phyloP scores from a whole-genome alignment of 1,284 basidiomycete species.

The Tremellales sp. region DNA sequence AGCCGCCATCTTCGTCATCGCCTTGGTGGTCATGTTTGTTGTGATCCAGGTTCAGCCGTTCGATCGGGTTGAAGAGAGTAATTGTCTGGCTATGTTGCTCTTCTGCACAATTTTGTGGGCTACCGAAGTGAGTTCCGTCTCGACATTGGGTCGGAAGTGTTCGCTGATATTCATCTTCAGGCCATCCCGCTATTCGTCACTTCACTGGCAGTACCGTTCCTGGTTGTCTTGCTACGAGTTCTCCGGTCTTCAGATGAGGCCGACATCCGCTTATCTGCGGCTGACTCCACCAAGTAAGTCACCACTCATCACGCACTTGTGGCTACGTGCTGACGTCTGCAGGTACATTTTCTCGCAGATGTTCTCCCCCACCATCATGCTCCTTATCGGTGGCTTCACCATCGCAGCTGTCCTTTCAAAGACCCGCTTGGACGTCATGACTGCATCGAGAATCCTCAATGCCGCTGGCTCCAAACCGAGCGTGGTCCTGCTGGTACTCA shows the following conservation, averaged over 20 bases:
- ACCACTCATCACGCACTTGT: not conserved
- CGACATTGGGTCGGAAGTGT: too few species aligned
- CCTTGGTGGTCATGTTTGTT: slow-evolving; percentile 57
- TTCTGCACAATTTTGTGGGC: slow-evolving; percentile 96
- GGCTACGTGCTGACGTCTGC: not conserved
- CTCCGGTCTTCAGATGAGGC: slow-evolving; percentile 63
- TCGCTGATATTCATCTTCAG: too few species aligned
- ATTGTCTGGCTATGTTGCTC: slow-evolving; percentile 83
- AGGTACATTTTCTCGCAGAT: slow-evolving; percentile 58
- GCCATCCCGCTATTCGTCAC: slow-evolving; percentile 97
- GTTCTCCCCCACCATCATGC: slow-evolving; percentile 73
- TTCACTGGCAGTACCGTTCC: slow-evolving; percentile 79
- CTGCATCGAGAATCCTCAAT: slow-evolving; percentile 88
- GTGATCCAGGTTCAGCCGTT: slow-evolving; percentile 63
- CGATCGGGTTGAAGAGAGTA: slow-evolving; percentile 72
- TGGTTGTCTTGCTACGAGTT: slow-evolving; percentile 85
- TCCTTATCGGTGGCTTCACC: slow-evolving; percentile 95
- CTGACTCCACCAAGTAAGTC: slow-evolving; percentile 75
- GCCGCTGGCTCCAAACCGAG: slow-evolving; percentile 84
- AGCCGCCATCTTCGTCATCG: slow-evolving; percentile 58
- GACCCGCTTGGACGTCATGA: slow-evolving; percentile 91
- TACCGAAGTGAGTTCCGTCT: slow-evolving; percentile 73
- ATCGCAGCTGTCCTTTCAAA: slow-evolving; percentile 95
- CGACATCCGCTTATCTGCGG: slow-evolving; percentile 57
- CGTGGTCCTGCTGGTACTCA: slow-evolving; percentile 85